A percentile compares a stretch with the other conserved stretches of the same genome.
Conservation (phyloP, 345 rosid genomes). For the Clarkia xantiana region DNA sequence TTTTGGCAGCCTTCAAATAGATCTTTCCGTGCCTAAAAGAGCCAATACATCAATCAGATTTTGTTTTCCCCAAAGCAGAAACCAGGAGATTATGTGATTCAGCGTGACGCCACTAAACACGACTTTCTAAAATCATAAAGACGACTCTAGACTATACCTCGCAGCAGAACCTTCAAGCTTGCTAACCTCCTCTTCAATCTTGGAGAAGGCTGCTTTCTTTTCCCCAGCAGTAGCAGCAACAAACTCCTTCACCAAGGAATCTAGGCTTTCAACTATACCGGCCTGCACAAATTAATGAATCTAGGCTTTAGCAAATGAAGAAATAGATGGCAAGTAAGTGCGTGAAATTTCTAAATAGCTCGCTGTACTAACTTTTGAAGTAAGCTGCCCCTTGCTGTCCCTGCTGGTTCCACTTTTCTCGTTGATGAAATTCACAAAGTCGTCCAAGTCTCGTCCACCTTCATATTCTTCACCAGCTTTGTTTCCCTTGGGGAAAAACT, state of each 20-base stretch:
- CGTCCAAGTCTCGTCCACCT: conserved; percentile 82
- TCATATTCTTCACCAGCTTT: conserved; percentile 91
- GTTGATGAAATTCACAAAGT: conserved; percentile 76
- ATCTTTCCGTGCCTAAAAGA: conserved; percentile 56
- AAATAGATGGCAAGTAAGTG: not conserved
- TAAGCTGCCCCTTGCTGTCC: conserved; percentile 76
- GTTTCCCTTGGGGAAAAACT: conserved; percentile 80
- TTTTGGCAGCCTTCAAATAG: conserved; percentile 69
- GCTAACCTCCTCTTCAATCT: conserved; percentile 60
- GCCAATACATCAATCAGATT: not conserved
- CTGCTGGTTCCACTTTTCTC: conserved; percentile 77
- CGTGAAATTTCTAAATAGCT: not conserved
- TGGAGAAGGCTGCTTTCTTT: conserved; percentile 52
- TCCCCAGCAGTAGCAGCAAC: conserved; percentile 57
- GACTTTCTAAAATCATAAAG: not conserved
- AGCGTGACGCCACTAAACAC: not conserved
- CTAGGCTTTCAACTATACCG: conserved; percentile 69
- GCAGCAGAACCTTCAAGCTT: conserved; percentile 52
- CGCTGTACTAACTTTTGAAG: conserved; percentile 38
- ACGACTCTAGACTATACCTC: conserved; percentile 26
- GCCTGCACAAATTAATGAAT: conserved; percentile 32
- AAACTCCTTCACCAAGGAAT: conserved; percentile 69
- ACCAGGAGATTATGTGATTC: not conserved
- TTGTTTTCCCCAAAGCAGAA: not conserved
- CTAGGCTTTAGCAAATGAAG: not conserved